Evolutionary conservation across 176 grass and related monocot species (phyloP), one percentile per base, ranked within the genome.

Genomic region (Cocos nucifera): DNA sequence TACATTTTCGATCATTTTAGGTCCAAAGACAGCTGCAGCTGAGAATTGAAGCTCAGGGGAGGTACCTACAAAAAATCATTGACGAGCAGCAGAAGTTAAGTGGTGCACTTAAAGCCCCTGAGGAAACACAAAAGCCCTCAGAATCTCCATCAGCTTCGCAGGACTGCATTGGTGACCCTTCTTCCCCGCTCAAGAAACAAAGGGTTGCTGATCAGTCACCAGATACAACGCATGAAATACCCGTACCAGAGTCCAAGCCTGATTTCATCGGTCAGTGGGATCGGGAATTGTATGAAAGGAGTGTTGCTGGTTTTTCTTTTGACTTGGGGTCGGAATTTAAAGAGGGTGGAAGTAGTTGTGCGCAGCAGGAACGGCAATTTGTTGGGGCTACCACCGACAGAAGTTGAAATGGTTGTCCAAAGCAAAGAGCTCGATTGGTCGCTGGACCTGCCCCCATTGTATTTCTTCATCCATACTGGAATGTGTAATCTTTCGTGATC

Each of bases 211-310:
- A 69, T 14, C 65, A 70, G 61, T 83, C 75, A 10, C 59, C 72
- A 14, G 75, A 85, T 65, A 56, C 77, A 12, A 57, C 50, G 16
- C 79, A 57, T 4, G 86, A 78, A 67, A 51, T 35, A 3, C 2
- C 69, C 19, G 57, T 69, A 16, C 62, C 78, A 6, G 80, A 87
- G 58, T 77, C 84, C 4, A 89, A 97, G 64, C 55, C 80, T n/a
- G 83, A 97, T 79, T 77, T 91, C 48, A 56, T 88, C 12, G 78
- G 75, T 56, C 77, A 76, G 1, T 87, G 80, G 80, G 84, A 82
- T 65, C 81, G 77, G 69, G 89, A 94, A 60, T 60, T 86, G 0
- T 74, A 65, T 22, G 63, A 53, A 22, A 80, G 81, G 19, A 82
- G 56, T 68, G 58, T 71, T 44, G 61, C 56, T 0, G 58, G 52